Evolutionary conservation across 2,329 filamentous ascomycete species (phyloP), one percentile per base, ranked within the genome.

Genomic region (Knoxdaviesia capensis): DNA sequence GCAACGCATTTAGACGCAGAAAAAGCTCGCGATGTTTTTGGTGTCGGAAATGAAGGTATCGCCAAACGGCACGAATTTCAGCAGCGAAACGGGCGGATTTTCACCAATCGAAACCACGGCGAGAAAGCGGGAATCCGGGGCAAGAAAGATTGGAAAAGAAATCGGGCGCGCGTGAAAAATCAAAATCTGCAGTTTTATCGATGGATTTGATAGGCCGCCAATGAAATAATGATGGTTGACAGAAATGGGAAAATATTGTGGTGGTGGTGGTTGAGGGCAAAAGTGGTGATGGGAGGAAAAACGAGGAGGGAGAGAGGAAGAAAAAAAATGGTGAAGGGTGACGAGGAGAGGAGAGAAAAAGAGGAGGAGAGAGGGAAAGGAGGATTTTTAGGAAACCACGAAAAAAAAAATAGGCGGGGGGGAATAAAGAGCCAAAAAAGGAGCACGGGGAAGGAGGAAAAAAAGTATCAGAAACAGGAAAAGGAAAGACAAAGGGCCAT

Each of bases 171-270:
- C 38, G 32, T 28, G 7, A 48, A 48, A 46, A 51, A 53, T 53
- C 54, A 48, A 57, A 59, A 56, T 52, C 53, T 49, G 48, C 39
- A 44, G 39, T 48, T 61, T 58, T 59, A 47, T 46, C 44, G 57
- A 61, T 61, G 56, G 47, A 49, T 53, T 47, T 44, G 53, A 51
- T 51, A 49, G 43, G 41, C 49, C 48, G 54, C 54, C 43, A 51
- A 56, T 55, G 56, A 48, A 49, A 51, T 55, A 59, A 59, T 54
- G 62, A 68, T 67, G 63, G 48, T n/a, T n/a, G n/a, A n/a, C n/a
- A n/a, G n/a, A n/a, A n/a, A n/a, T n/a, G n/a, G n/a, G n/a, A 53
- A 35, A 35, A 35, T 35, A 49, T 50, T 49, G 43, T 44, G 41
- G 46, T 38, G 45, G 40, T 46, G 53, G 50, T 56, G 50, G 54